A percentile compares a stretch with the other conserved stretches of the same genome.
These are phyloP conservation scores for Pythium chondricola DNA, from an alignment of 352 stramenopile genomes.

Conservation along the genomic window DNA sequence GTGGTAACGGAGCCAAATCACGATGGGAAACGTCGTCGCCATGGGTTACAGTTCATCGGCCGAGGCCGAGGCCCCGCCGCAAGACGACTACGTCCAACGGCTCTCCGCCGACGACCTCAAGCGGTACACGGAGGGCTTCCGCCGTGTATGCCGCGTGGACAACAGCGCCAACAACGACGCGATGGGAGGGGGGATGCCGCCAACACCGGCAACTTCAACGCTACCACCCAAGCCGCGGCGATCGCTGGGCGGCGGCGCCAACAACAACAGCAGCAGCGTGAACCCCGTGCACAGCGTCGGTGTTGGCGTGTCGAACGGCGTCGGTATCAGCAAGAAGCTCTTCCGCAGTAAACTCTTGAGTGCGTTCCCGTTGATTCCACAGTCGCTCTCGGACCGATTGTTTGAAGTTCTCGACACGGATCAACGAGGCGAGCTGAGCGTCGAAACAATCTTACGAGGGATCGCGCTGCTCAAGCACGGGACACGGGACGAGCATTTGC, in stretches of 20 bases:
- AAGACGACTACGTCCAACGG: conserved; percentile 47
- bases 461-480: conserved; percentile 74
- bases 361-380: conserved; percentile 72
- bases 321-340: conserved; percentile 53
- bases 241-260: too few species aligned
- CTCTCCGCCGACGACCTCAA: conserved; percentile 55
- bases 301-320: background rate
- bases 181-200: conserved; percentile 11
- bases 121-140: conserved; percentile 66
- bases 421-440: conserved; percentile 52
- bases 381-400: conserved; percentile 74
- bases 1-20: background rate
- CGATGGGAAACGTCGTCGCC: conserved; percentile 70
- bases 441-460: conserved; percentile 56
- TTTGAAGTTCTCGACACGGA: conserved; percentile 81
- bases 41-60: conserved; percentile 28
- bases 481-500: conserved; percentile 62
- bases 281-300: conserved; percentile 8
- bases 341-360: conserved; percentile 79
- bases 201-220: conserved; percentile 15
- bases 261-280: conserved; percentile 4
- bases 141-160: conserved; percentile 60
- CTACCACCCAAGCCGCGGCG: conserved; percentile 13
- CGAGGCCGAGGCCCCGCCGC: conserved; percentile 3
- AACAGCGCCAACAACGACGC: background rate